Conservation (phyloP, 2,329 filamentous ascomycete species). For the Aureobasidium musti region DNA sequence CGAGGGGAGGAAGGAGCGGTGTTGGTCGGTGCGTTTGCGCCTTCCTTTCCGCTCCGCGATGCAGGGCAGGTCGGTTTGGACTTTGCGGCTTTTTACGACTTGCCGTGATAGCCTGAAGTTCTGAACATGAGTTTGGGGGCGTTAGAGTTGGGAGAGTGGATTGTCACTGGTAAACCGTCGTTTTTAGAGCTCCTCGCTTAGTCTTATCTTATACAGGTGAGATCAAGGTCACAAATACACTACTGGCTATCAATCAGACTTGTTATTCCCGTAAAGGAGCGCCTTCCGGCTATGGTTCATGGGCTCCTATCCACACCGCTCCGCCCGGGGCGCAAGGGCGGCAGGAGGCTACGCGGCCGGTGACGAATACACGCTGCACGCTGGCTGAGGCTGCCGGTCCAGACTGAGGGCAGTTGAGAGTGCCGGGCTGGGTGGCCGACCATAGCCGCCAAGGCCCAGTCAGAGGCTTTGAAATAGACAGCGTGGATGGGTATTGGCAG, state of each 20-base stretch:
- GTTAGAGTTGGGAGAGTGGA: neutral
- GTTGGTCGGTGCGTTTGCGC: neutral
- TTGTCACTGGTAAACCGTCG: neutral
- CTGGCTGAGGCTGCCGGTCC: neutral
- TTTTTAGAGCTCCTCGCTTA: neutral
- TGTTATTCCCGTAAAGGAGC: constrained; percentile 6
- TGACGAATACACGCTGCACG: constrained; percentile 8
- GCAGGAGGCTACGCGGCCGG: constrained; percentile 5
- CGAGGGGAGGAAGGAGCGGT: neutral
- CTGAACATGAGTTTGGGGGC: neutral
- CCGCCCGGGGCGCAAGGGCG: neutral
- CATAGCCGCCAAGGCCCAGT: constrained; percentile 13
- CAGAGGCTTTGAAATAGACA: constrained; percentile 16
- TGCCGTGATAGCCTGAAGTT: constrained; percentile 4
- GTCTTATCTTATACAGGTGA: neutral
- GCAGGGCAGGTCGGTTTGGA: neutral
- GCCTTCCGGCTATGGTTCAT: neutral
- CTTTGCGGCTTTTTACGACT: constrained; percentile 10
- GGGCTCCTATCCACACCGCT: neutral
- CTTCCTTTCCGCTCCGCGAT: constrained; percentile 5
- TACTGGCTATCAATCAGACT: neutral
- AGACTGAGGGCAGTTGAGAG: neutral
- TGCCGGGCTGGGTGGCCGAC: constrained; percentile 5
- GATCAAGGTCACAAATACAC: neutral
- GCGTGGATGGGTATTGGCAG: constrained; percentile 8